phyloP scores from a whole-genome alignment of 306 rosid species.

The Gastrolobium villosum region DNA sequence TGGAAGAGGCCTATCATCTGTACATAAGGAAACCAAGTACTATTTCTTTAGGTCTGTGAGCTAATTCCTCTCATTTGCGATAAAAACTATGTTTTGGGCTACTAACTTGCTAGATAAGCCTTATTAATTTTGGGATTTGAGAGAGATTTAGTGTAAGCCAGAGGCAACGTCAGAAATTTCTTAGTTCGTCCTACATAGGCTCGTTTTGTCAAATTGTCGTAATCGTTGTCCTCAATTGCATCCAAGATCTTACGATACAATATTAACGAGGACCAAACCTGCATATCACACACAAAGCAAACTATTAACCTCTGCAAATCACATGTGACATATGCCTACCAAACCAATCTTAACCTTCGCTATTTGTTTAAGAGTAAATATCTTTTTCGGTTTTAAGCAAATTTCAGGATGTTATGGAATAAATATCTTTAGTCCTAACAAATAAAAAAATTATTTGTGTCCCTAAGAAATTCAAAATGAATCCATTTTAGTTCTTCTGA shows the following conservation, averaged over 20 bases:
- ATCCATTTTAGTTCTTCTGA: too few species aligned
- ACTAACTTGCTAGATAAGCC: slow-evolving; percentile 25
- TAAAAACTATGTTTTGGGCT: not conserved
- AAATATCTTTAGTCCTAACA: too few species aligned
- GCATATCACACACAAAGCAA: slow-evolving; percentile 40
- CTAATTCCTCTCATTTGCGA: not conserved
- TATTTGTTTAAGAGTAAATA: not conserved
- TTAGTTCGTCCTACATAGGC: slow-evolving; percentile 75
- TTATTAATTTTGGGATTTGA: slow-evolving; percentile 39
- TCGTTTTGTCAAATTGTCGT: slow-evolving; percentile 80
- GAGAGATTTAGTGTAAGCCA: slow-evolving; percentile 76
- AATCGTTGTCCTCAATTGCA: slow-evolving; percentile 82
- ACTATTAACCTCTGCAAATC: not conserved
- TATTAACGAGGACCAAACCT: slow-evolving; percentile 89
- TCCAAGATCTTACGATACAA: slow-evolving; percentile 79
- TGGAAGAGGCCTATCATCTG: slow-evolving; percentile 8
- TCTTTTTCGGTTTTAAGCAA: too few species aligned
- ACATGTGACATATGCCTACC: not conserved
- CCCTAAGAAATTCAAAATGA: too few species aligned
- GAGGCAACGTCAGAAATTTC: slow-evolving; percentile 74
- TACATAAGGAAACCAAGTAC: slow-evolving; percentile 8
- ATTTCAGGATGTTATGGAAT: too few species aligned
- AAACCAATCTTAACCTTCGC: not conserved
- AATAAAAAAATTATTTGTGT: too few species aligned
- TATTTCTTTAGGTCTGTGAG: not conserved